Conservation (phyloP, 371 early-diverging fungal species). For the Coemansia sp. region DNA sequence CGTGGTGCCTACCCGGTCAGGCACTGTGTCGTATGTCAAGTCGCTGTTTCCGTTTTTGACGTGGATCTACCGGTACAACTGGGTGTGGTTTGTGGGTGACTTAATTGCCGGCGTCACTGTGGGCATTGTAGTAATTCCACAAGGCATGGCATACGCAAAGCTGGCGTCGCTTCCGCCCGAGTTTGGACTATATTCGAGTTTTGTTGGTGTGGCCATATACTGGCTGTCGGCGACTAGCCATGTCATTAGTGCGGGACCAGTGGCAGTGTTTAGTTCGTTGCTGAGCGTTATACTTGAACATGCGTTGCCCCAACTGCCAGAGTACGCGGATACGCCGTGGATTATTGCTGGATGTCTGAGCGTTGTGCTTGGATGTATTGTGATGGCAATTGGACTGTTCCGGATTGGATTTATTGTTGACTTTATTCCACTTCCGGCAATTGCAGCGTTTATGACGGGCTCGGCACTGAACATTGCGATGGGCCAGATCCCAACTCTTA, state of each 20-base stretch:
- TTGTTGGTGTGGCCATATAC: conserved; percentile 75
- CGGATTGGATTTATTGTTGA: conserved; percentile 78
- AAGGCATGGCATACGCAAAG: conserved; percentile 81
- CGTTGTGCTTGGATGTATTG: conserved; percentile 52
- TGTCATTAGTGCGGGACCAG: conserved; percentile 86
- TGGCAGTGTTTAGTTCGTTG: conserved; percentile 77
- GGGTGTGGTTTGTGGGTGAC: conserved; percentile 77
- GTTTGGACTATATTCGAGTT: conserved; percentile 84
- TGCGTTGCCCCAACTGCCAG: conserved; percentile 50
- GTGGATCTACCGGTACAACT: conserved; percentile 75
- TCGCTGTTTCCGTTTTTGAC: conserved; percentile 61
- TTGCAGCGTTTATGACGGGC: conserved; percentile 74
- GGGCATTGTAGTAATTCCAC: conserved; percentile 79
- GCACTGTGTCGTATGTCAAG: conserved; percentile 16
- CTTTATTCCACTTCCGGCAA: conserved; percentile 75
- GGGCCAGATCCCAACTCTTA: conserved; percentile 70
- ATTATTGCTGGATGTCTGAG: conserved; percentile 58
- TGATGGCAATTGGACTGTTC: conserved; percentile 66
- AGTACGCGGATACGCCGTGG: conserved; percentile 42
- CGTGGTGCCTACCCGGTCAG: conserved; percentile 23
- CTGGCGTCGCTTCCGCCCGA: conserved; percentile 79
- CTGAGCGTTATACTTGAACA: conserved; percentile 67
- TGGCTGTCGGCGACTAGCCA: conserved; percentile 79
- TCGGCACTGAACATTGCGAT: conserved; percentile 76
- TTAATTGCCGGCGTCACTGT: conserved; percentile 83